Evolutionary conservation across 2,329 filamentous ascomycete species (phyloP), one percentile per base, ranked within the genome.

Genomic region (Cercospora sp.): DNA sequence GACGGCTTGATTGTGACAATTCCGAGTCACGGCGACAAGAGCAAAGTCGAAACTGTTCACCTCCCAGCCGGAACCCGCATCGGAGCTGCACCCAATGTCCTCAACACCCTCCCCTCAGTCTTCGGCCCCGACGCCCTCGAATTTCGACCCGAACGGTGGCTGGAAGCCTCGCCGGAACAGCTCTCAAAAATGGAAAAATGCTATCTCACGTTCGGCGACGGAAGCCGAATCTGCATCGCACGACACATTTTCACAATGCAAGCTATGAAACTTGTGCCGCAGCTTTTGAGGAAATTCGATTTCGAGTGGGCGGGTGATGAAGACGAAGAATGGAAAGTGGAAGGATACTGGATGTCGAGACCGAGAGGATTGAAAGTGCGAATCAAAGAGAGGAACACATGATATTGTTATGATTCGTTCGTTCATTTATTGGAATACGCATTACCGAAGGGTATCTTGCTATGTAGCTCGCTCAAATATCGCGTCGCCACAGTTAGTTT

Each of bases 151-250:
- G 68, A 69, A 24, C 58, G 68, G n/a, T 69, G 68, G 68, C 43
- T 67, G 5, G 63, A 66, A 92, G 74, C 57, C 34, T 61, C 58
- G 4, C 30, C 57, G 12, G 66, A 65, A 18, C 45, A 68, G 57
- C 88, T 89, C 45, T 83, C 82, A 21, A 62, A 73, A 37, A 49
- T 78, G 43, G 77, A 78, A 68, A 76, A 77, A 69, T 64, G 58
- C 24, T 77, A 77, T 66, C 58, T 79, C 12, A 74, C 67, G 59
- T 68, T 68, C n/a, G 78, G 79, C 7, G 74, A 71, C 5, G 79
- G 79, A 2, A 73, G 75, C 1, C 69, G 78, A 8, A 76, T 72
- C 0, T 80, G 79, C 61, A 76, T 77, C 6, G 79, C 79, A 0
- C 67, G 67, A 45, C 73, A 77, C 43, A 74, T 77, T 40, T 66